Evolutionary conservation across 31 red algal species (phyloP).

Genomic region (Odonthalia washingtoniensis): DNA sequence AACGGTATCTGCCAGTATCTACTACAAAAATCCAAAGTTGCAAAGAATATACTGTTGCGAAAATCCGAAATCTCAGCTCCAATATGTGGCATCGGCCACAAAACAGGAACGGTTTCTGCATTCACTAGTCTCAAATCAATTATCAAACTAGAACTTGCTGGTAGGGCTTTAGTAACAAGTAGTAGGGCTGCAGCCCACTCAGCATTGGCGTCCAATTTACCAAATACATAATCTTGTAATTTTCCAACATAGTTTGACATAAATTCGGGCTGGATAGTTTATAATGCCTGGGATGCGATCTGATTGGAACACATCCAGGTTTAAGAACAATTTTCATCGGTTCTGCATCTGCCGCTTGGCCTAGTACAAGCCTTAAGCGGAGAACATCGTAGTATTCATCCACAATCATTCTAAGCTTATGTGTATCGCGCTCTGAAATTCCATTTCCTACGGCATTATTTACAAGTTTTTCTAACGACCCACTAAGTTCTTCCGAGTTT

Average conservation of each 20-base stretch:
- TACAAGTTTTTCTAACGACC: background rate
- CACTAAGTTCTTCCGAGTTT: background rate
- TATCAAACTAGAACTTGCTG: no score
- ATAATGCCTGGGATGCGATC: background rate
- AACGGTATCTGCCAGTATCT: no score
- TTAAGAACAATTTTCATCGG: constrained; percentile 16
- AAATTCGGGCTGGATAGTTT: background rate
- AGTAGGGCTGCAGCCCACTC: constrained; percentile 10
- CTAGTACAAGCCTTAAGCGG: background rate
- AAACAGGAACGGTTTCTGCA: no score
- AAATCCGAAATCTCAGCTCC: no score
- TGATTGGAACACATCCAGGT: background rate
- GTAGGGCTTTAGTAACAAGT: background rate
- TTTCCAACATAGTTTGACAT: background rate
- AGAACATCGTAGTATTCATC: constrained; percentile 1
- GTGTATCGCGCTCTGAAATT: background rate
- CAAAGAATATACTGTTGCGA: no score
- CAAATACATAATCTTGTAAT: constrained; percentile 10
- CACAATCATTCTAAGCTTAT: background rate
- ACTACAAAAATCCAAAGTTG: no score
- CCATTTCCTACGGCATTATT: background rate
- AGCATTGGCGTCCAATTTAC: constrained; percentile 1
- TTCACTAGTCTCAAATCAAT: no score
- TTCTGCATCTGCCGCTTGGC: constrained; percentile 11
- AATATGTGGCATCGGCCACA: no score